These are phyloP conservation scores for Apiospora koreana DNA, from an alignment of 2,329 filamentous ascomycete genomes.

Conservation along the genomic window DNA sequence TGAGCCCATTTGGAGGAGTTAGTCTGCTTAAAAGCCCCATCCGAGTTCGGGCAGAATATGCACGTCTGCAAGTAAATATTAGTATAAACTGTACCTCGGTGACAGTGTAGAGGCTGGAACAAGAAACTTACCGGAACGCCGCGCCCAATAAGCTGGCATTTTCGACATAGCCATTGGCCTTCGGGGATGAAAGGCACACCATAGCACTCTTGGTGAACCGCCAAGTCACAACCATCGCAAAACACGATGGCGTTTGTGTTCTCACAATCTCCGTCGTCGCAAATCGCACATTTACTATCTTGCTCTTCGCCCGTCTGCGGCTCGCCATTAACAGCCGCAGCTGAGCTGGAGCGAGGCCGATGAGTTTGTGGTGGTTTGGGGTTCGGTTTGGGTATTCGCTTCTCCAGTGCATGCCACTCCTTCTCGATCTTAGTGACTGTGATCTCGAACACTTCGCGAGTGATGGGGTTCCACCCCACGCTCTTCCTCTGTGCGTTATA, in stretches of 20 bases:
- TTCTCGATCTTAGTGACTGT: slow-evolving; percentile 99
- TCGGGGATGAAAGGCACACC: slow-evolving; percentile 98
- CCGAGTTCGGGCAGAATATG: slow-evolving; percentile 97
- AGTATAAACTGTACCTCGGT: slow-evolving; percentile 16
- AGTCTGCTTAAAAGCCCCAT: slow-evolving; percentile 98
- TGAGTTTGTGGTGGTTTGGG: slow-evolving; percentile 96
- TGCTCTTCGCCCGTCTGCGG: slow-evolving; percentile 86
- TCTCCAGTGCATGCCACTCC: slow-evolving; percentile 95
- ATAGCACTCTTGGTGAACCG: slow-evolving; percentile 98
- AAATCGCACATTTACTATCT: slow-evolving; percentile 96
- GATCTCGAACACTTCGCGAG: slow-evolving; percentile 93
- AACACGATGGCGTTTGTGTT: slow-evolving; percentile 99
- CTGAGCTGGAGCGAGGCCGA: slow-evolving; percentile 87
- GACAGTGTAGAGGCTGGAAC: not conserved
- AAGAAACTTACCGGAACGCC: slow-evolving; percentile 71
- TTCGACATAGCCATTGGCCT: slow-evolving; percentile 96
- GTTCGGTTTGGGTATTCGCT: slow-evolving; percentile 94
- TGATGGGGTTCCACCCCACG: slow-evolving; percentile 78
- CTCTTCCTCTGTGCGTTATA: slow-evolving; percentile 77
- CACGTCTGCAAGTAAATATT: slow-evolving; percentile 62
- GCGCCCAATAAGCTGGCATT: slow-evolving; percentile 92
- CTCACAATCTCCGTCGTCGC: slow-evolving; percentile 98
- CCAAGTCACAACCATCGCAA: slow-evolving; percentile 95
- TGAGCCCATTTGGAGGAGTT: slow-evolving; percentile 97
- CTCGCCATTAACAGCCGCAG: slow-evolving; percentile 93